A percentile compares a stretch with the other conserved stretches of the same genome.
Evolutionary conservation across 78 protist species (phyloP).

Genomic region (slime mould (Dictyostelium discoideum)): DNA sequence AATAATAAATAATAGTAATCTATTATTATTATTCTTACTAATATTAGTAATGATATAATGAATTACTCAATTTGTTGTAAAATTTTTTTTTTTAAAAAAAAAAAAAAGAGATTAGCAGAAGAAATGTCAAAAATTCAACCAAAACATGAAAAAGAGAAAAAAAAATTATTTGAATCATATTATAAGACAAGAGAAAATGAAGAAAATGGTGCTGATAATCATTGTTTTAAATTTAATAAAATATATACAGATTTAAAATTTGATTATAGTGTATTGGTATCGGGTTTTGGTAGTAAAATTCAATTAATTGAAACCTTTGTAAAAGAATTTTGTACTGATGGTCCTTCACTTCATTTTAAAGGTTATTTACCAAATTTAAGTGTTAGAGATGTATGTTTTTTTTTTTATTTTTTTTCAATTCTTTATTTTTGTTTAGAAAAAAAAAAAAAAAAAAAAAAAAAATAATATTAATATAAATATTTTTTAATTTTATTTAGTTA

Average conservation of each 20-base stretch:
- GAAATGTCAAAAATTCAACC: background rate
- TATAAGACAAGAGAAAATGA: background rate
- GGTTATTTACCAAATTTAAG: slow-evolving; percentile 20
- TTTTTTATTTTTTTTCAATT: background rate
- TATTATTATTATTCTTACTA: too few relatives aligned
- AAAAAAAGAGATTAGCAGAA: background rate
- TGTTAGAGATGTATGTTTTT: background rate
- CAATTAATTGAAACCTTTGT: background rate
- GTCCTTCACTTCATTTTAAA: background rate
- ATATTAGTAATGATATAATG: too few relatives aligned
- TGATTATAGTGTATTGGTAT: background rate
- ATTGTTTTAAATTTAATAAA: background rate
- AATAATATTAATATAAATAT: too few relatives aligned
- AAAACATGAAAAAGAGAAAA: slow-evolving; percentile 15
- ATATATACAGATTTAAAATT: background rate
- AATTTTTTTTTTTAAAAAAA: too few relatives aligned
- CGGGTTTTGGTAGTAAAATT: slow-evolving; percentile 9
- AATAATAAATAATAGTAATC: too few relatives aligned
- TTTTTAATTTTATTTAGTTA: background rate
- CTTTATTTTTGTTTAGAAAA: background rate
- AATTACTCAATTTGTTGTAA: too few relatives aligned
- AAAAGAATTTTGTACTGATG: background rate
- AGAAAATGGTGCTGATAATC: background rate
- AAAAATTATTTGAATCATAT: background rate
- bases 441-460: background rate